phyloP scores from a whole-genome alignment of 2,329 filamentous ascomycete species.

The Magnaporthiopsis incrustans region DNA sequence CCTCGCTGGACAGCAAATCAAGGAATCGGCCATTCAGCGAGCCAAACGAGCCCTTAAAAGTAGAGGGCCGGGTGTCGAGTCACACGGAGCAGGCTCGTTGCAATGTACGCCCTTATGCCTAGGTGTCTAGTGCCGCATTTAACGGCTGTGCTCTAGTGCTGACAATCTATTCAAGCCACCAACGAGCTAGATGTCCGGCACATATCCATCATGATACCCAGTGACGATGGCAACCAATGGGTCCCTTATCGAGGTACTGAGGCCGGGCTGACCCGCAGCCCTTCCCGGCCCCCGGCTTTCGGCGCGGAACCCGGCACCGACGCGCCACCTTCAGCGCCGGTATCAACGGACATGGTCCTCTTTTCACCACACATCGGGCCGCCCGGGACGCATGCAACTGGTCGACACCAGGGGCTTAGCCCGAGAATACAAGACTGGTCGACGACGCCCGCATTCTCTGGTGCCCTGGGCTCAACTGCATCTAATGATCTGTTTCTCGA shows the following conservation, averaged over 20 bases:
- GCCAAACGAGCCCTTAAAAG: neutral
- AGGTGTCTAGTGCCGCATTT: no score
- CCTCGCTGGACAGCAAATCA: slow-evolving; percentile 2
- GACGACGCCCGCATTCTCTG: neutral
- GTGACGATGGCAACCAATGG: neutral
- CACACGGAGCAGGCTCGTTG: no score
- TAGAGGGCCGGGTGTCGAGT: neutral
- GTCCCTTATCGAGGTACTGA: neutral
- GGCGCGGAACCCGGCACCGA: neutral
- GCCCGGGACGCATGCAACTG: neutral
- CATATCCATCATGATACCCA: neutral
- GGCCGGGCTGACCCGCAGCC: neutral
- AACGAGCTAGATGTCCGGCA: neutral
- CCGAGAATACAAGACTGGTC: neutral
- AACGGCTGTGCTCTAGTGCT: neutral
- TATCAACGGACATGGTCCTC: neutral
- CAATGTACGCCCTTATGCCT: neutral
- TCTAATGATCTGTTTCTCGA: neutral
- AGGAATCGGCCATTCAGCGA: neutral
- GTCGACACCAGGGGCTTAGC: neutral
- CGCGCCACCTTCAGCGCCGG: no score
- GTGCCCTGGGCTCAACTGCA: neutral
- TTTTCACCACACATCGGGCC: no score
- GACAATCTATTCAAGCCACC: neutral
- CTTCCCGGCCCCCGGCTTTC: neutral